Percentiles rank a stretch among this genome's conserved stretches.
Conservation (phyloP, 73 alveolate species). For the Paramecium tetraurelia region DNA sequence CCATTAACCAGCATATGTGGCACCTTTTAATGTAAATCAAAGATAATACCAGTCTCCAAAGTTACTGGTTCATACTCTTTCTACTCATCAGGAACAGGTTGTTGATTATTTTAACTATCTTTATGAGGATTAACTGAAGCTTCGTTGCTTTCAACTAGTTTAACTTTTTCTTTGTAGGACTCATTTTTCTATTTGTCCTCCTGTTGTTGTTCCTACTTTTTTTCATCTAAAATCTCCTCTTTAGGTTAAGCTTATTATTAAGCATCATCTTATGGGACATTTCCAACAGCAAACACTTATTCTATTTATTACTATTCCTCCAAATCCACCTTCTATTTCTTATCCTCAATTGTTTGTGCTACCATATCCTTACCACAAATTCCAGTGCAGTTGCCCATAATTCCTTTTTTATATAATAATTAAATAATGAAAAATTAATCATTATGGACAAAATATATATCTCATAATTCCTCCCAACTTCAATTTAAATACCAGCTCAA, state of each 20-base stretch:
- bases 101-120: conserved; percentile 14
- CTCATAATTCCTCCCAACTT: background rate
- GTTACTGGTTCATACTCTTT: conserved; percentile 40
- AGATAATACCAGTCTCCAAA: conserved; percentile 26
- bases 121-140: conserved; percentile 22
- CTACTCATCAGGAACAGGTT: background rate
- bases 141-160: background rate
- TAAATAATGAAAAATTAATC: background rate
- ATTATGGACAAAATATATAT: background rate
- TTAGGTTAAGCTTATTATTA: conserved; percentile 16
- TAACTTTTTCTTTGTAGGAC: background rate
- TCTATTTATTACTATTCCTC: background rate
- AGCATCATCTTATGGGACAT: conserved; percentile 11
- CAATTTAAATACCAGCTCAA: background rate
- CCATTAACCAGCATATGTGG: conserved; percentile 76
- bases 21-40: conserved; percentile 52
- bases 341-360: conserved; percentile 22
- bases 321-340: background rate
- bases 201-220: background rate
- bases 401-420: background rate
- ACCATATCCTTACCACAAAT: conserved; percentile 33
- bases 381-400: conserved; percentile 51
- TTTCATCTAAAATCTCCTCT: background rate
- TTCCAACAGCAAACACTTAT: background rate
- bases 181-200: background rate